Evolutionary conservation across 208 protist genomes (phyloP).

Genomic region (Wallacemonas sp.): DNA sequence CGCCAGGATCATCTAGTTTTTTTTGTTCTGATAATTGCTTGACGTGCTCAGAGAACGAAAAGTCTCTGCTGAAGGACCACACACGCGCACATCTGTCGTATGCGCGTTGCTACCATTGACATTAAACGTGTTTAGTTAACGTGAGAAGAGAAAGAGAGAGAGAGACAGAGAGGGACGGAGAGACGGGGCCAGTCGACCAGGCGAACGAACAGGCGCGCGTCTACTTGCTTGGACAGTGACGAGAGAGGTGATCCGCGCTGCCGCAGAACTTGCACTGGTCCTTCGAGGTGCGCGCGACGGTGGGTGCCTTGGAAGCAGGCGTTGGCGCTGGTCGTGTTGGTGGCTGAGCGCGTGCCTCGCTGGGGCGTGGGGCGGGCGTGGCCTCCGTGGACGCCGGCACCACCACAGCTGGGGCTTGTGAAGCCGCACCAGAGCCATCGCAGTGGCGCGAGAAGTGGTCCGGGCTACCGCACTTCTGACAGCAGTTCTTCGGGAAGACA

Average conservation of each 20-base stretch:
- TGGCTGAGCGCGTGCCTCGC: background rate
- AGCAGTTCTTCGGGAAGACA: slow-evolving; percentile 34
- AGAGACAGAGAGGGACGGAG: background rate
- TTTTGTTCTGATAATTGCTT: too few relatives aligned
- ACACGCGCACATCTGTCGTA: too few relatives aligned
- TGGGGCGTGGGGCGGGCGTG: background rate
- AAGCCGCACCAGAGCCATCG: slow-evolving; percentile 14
- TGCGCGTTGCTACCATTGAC: too few relatives aligned
- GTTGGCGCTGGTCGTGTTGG: slow-evolving; percentile 3
- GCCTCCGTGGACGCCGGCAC: background rate
- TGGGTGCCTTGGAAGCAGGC: too few relatives aligned
- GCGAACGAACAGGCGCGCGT: too few relatives aligned
- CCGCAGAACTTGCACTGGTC: slow-evolving; percentile 83
- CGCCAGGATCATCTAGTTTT: too few relatives aligned
- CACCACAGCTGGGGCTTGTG: background rate
- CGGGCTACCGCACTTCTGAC: slow-evolving; percentile 40
- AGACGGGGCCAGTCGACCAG: background rate
- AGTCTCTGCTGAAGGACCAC: too few relatives aligned
- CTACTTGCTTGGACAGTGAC: slow-evolving; percentile 75
- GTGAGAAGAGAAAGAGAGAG: background rate
- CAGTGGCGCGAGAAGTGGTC: slow-evolving; percentile 49
- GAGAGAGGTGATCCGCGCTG: slow-evolving; percentile 64
- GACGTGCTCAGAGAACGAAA: too few relatives aligned
- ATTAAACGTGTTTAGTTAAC: too few relatives aligned
- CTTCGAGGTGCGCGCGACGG: slow-evolving; percentile 56